Evolutionary conservation across 208 protist species (phyloP).

Genomic region (Leishmania braziliensis): DNA sequence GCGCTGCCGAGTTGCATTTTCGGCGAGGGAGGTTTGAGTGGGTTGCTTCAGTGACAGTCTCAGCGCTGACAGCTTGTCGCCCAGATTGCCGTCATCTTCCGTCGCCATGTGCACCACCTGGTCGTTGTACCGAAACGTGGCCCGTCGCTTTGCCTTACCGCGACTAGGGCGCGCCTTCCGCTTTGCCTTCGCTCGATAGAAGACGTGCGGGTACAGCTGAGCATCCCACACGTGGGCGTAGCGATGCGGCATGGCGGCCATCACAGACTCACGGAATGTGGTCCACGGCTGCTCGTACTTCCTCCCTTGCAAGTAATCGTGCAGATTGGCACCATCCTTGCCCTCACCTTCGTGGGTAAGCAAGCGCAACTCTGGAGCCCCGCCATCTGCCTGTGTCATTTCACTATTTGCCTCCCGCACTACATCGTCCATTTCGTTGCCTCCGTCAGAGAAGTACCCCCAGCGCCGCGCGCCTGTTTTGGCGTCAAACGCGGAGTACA

Average conservation of each 20-base stretch:
- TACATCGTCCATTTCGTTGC: constrained; percentile 67
- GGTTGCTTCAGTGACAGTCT: not conserved
- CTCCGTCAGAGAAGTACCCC: constrained; percentile 72
- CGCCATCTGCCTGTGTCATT: constrained; percentile 10
- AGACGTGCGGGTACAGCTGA: constrained; percentile 62
- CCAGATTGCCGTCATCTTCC: constrained; percentile 77
- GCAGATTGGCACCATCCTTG: not conserved
- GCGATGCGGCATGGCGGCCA: constrained; percentile 80
- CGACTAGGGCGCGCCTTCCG: constrained; percentile 22
- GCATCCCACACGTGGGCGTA: constrained; percentile 87
- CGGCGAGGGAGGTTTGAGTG: constrained; percentile 5
- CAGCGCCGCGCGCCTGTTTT: constrained; percentile 70
- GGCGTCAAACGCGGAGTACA: constrained; percentile 81
- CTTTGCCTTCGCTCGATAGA: constrained; percentile 64
- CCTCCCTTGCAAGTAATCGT: constrained; percentile 7
- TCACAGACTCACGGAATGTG: constrained; percentile 72
- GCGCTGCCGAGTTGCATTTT: constrained; percentile 3
- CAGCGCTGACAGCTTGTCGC: constrained; percentile 45
- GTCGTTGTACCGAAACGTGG: constrained; percentile 67
- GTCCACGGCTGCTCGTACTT: constrained; percentile 76
- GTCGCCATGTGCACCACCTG: constrained; percentile 63
- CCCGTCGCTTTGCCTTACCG: constrained; percentile 19
- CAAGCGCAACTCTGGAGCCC: not conserved
- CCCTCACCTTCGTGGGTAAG: not conserved
- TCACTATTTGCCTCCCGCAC: constrained; percentile 41